phyloP scores from a whole-genome alignment of 2,329 filamentous ascomycete species.

The Colletotrichum sp. region DNA sequence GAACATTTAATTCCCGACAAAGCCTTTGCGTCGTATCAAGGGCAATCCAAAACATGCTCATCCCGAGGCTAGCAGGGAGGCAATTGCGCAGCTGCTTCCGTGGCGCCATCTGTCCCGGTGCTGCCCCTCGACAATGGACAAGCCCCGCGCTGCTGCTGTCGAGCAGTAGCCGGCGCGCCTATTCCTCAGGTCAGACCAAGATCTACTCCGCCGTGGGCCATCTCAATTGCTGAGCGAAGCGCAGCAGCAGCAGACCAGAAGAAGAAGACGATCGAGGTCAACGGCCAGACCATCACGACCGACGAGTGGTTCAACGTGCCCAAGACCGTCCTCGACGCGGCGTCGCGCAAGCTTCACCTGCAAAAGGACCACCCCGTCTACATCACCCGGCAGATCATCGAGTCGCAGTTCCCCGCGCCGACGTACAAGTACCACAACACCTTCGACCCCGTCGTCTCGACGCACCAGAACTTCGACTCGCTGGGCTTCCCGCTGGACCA shows the following conservation, averaged over 20 bases:
- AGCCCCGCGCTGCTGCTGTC: background rate
- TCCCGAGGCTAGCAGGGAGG: conserved; percentile 13
- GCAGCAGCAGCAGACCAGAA: conserved; percentile 21
- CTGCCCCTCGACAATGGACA: background rate
- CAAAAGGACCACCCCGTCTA: conserved; percentile 86
- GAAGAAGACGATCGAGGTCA: conserved; percentile 56
- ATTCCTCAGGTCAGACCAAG: conserved; percentile 26
- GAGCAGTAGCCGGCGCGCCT: conserved; percentile 10
- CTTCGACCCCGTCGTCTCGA: conserved; percentile 83
- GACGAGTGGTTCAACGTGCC: conserved; percentile 90
- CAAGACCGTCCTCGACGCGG: conserved; percentile 72
- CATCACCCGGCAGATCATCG: conserved; percentile 91
- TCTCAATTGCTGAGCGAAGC: background rate
- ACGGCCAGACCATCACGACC: conserved; percentile 66
- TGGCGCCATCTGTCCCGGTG: background rate
- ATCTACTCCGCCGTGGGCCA: background rate
- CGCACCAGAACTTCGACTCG: conserved; percentile 94
- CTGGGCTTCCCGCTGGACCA: conserved; percentile 89
- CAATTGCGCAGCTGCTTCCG: conserved; percentile 16
- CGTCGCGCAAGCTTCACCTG: conserved; percentile 85
- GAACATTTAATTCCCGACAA: background rate
- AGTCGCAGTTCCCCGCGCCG: conserved; percentile 80
- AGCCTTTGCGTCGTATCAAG: background rate
- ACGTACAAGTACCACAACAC: conserved; percentile 79
- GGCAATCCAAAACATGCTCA: background rate